These are phyloP conservation scores for Warburgia ugandensis DNA, from an alignment of 164 flowering plant genomes.

Conservation along the genomic window DNA sequence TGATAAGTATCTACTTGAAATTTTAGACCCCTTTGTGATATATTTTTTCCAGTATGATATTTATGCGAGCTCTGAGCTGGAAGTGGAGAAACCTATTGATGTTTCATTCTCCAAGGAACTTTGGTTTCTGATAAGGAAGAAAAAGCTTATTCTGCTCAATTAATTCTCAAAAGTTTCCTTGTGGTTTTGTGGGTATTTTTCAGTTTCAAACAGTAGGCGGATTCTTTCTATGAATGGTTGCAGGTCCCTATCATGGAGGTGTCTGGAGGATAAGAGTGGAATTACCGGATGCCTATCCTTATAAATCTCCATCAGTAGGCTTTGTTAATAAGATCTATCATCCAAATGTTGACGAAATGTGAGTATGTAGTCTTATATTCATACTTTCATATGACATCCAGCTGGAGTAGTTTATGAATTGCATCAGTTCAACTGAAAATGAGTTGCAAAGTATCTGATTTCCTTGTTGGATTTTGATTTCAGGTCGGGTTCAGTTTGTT, in stretches of 20 bases:
- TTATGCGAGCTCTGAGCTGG: no score
- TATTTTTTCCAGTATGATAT: no score
- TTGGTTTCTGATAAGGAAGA: no score
- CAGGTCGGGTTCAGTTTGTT: slow-evolving; percentile 98
- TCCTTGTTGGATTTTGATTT: slow-evolving; percentile 14
- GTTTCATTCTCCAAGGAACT: neutral
- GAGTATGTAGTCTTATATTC: slow-evolving; percentile 23
- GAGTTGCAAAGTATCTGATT: slow-evolving; percentile 1
- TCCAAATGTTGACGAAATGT: slow-evolving; percentile 97
- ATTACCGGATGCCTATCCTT: slow-evolving; percentile 97
- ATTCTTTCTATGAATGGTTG: slow-evolving; percentile 12
- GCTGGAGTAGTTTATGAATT: slow-evolving; percentile 5
- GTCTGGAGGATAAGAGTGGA: slow-evolving; percentile 92
- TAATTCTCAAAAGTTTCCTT: neutral
- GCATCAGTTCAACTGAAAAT: no score
- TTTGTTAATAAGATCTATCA: slow-evolving; percentile 93
- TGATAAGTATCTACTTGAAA: no score
- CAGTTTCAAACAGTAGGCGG: neutral
- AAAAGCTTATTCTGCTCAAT: no score
- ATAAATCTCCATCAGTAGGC: slow-evolving; percentile 96
- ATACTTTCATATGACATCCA: no score
- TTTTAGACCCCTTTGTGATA: no score
- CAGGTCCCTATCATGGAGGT: slow-evolving; percentile 91
- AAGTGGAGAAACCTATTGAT: no score
- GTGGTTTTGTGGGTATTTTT: neutral